These are phyloP conservation scores for Cryptosporidium sp. DNA, from an alignment of 169 alveolate species.

Conservation along the genomic window DNA sequence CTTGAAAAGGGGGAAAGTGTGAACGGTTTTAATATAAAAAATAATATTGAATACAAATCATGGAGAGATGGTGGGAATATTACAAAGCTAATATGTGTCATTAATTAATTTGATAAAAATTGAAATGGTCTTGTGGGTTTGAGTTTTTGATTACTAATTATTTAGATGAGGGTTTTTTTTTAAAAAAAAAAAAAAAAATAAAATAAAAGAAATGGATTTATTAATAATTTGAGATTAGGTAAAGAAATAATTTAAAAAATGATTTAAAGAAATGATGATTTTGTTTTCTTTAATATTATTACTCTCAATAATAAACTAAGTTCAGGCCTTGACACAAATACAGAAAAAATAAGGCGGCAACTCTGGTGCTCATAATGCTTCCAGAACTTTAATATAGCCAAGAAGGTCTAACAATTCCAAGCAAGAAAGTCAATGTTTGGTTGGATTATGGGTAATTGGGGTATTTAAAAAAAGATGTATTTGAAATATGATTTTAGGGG, in stretches of 20 bases:
- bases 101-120: not conserved
- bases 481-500: not conserved
- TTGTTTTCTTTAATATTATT: not conserved
- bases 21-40: not conserved
- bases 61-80: not conserved
- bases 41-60: not conserved
- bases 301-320: not conserved
- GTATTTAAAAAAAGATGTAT: not conserved
- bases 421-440: not conserved
- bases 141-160: not conserved
- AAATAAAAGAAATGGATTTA: not conserved
- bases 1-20: not conserved
- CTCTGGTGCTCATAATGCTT: not conserved
- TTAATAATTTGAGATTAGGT: no score
- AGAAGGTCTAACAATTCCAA: not conserved
- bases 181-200: no score
- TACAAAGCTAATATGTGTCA: slow-evolving; percentile 5
- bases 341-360: slow-evolving; percentile 1
- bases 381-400: not conserved
- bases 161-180: not conserved
- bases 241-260: no score
- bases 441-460: not conserved
- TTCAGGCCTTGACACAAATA: not conserved
- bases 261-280: not conserved
- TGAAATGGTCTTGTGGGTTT: not conserved